Percentiles rank a stretch among this genome's conserved stretches.
phyloP scores from a whole-genome alignment of 352 stramenopile genomes.

The Saprolegnia parasitica region DNA sequence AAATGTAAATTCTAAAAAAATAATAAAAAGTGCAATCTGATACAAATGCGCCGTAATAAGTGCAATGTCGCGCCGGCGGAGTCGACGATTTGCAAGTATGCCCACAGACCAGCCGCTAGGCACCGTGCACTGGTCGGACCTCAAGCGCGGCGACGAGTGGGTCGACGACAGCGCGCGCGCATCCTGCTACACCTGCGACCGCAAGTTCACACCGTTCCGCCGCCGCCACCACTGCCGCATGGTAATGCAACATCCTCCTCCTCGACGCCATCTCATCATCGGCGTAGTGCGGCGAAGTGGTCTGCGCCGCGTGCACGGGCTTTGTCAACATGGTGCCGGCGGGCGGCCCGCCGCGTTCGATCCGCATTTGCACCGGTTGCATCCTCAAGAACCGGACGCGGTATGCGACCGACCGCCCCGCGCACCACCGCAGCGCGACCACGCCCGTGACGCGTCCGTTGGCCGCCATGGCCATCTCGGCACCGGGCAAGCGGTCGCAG shows the following conservation, averaged over 20 bases:
- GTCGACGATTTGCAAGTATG: not conserved
- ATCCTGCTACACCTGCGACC: constrained; percentile 74
- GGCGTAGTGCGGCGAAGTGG: constrained; percentile 63
- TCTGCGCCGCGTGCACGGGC: constrained; percentile 69
- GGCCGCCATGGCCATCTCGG: constrained; percentile 13
- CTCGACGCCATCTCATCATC: too few relatives aligned
- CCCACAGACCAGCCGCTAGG: not conserved
- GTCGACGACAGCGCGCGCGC: constrained; percentile 60
- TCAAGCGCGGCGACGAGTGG: constrained; percentile 42
- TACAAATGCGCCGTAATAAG: not conserved
- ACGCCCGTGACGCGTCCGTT: not conserved
- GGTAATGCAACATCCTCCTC: constrained; percentile 30
- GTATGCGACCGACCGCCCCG: not conserved
- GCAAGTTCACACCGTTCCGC: constrained; percentile 69
- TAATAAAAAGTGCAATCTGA: not conserved
- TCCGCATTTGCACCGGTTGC: constrained; percentile 72
- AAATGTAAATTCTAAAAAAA: not conserved
- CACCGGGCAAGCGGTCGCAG: constrained; percentile 3
- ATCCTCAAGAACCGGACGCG: constrained; percentile 45
- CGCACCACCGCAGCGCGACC: not conserved
- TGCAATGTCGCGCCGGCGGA: not conserved
- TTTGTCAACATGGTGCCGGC: constrained; percentile 49
- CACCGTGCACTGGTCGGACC: constrained; percentile 17
- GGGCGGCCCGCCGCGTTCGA: constrained; percentile 46
- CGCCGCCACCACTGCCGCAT: constrained; percentile 76